Conservation (phyloP, 2,329 filamentous ascomycete genomes). For the Gyromitra esculenta region DNA sequence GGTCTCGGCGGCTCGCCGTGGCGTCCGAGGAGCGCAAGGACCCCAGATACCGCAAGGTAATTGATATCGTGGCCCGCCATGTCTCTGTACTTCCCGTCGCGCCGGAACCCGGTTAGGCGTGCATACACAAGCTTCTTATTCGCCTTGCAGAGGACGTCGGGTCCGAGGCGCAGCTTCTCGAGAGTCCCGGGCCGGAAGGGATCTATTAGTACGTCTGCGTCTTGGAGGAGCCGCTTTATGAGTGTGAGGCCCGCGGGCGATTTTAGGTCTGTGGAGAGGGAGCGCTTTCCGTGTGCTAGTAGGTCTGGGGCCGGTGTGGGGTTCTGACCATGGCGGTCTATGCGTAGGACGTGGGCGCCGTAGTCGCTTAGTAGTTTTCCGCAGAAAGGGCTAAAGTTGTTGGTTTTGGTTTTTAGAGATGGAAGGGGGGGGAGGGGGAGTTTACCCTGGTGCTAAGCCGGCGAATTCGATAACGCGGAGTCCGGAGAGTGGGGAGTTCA, state of each 20-base stretch:
- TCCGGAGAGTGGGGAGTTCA: constrained; percentile 64
- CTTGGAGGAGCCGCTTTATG: constrained; percentile 71
- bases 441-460: constrained; percentile 68
- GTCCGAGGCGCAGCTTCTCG: constrained; percentile 82
- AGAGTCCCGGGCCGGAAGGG: constrained; percentile 92
- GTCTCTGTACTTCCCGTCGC: constrained; percentile 81
- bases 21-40: constrained; percentile 78
- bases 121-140: constrained; percentile 83
- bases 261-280: constrained; percentile 83
- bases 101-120: constrained; percentile 87
- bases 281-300: constrained; percentile 82
- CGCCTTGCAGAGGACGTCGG: constrained; percentile 70
- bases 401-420: constrained; percentile 59
- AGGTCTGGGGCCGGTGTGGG: constrained; percentile 70
- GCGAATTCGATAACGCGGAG: constrained; percentile 74
- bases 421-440: not conserved
- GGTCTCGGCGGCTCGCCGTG: constrained; percentile 75
- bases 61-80: constrained; percentile 70
- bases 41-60: constrained; percentile 88
- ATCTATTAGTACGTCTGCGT: constrained; percentile 85
- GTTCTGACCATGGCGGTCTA: constrained; percentile 73
- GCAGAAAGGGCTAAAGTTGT: constrained; percentile 69
- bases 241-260: constrained; percentile 71
- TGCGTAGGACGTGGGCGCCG: constrained; percentile 84
- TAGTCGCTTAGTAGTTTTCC: constrained; percentile 89